A percentile compares a stretch with the other conserved stretches of the same genome.
These are phyloP conservation scores for Podospora pseudocomata DNA, from an alignment of 495 filamentous ascomycete genomes.

Conservation along the genomic window DNA sequence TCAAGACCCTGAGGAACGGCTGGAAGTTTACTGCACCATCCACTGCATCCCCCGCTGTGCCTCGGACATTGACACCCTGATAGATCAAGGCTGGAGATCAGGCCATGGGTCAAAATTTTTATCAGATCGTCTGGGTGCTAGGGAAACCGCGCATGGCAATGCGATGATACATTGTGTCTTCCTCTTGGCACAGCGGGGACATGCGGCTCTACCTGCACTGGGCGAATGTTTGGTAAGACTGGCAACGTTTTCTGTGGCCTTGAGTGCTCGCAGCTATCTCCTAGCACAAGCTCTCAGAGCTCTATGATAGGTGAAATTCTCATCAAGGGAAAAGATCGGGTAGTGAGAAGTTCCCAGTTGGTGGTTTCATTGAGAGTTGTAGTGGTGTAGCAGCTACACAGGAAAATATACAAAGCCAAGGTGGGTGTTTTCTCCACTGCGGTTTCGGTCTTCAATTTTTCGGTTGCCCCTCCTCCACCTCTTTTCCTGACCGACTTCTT, in stretches of 20 bases:
- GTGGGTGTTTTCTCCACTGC: slow-evolving; percentile 19
- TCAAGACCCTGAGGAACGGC: not conserved
- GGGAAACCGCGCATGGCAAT: not conserved
- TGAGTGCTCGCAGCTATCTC: not conserved
- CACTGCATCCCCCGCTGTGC: slow-evolving; percentile 7
- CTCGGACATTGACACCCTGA: slow-evolving; percentile 1
- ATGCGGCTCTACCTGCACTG: not conserved
- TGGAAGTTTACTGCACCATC: slow-evolving; percentile 1
- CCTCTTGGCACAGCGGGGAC: not conserved
- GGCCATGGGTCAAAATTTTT: slow-evolving; percentile 3
- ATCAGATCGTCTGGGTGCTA: slow-evolving; percentile 2
- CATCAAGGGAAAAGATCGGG: not conserved
- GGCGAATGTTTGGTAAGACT: not conserved
- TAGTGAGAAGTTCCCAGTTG: not conserved
- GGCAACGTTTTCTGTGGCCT: not conserved
- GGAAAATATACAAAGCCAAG: not conserved
- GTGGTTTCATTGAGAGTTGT: not conserved
- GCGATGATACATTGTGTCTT: not conserved
- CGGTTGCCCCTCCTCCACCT: slow-evolving; percentile 30
- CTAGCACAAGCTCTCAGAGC: not conserved
- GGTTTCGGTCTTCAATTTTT: slow-evolving; percentile 39
- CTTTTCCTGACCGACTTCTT: slow-evolving; percentile 1
- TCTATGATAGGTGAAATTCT: not conserved
- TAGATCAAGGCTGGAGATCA: not conserved
- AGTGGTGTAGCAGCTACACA: not conserved